These are phyloP conservation scores for Arachis monticola DNA, from an alignment of 331 rosid species.

Conservation along the genomic window DNA sequence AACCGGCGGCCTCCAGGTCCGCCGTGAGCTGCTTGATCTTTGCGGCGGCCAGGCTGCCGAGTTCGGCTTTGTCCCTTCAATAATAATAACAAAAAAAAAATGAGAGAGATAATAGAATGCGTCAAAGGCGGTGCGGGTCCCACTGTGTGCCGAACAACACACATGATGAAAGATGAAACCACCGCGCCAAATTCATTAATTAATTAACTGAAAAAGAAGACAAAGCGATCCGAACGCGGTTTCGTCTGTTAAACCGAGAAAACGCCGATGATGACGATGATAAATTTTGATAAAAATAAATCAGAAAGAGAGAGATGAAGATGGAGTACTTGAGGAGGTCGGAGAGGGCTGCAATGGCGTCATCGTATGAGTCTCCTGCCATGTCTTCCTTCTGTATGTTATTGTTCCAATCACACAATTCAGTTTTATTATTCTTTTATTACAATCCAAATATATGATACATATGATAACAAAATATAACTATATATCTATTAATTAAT, in stretches of 20 bases:
- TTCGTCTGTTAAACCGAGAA: constrained; percentile 30
- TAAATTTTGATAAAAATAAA: not conserved
- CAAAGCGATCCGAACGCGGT: constrained; percentile 19
- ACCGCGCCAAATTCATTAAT: not conserved
- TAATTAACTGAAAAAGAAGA: not conserved
- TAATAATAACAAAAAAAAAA: not conserved
- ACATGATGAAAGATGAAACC: not conserved
- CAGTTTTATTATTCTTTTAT: not conserved
- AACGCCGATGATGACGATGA: not conserved
- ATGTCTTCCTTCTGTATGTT: constrained; percentile 65
- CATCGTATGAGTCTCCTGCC: constrained; percentile 72
- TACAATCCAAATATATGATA: not conserved
- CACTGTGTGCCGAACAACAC: not conserved
- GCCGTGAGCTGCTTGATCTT: constrained; percentile 85
- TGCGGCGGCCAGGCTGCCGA: constrained; percentile 71
- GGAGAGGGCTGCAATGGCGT: constrained; percentile 72
- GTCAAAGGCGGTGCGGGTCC: constrained; percentile 26
- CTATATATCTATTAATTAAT: not conserved
- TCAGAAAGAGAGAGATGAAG: too few species aligned
- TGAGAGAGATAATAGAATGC: not conserved
- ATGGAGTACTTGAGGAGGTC: constrained; percentile 70
- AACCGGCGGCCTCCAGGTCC: constrained; percentile 52
- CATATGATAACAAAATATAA: not conserved
- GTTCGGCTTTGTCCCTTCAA: constrained; percentile 65
- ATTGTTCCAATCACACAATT: not conserved